Evolutionary conservation across 805 yeast species (phyloP).

Genomic region (Pichia eremophila): DNA sequence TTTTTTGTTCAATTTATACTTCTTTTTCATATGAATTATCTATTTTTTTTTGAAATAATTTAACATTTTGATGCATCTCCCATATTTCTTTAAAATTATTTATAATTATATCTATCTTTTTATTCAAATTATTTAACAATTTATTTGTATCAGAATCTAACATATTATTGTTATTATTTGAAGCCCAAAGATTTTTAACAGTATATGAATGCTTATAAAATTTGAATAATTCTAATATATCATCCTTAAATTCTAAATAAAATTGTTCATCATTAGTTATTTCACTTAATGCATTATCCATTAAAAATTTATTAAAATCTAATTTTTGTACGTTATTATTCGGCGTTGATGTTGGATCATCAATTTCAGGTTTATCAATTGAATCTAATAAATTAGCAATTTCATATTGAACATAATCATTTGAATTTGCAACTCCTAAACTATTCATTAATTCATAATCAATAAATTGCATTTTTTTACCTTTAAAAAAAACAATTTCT

Average conservation of each 20-base stretch:
- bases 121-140: background rate
- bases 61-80: background rate
- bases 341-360: too few species aligned
- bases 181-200: constrained; percentile 5
- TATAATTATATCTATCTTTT: background rate
- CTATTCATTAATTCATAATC: constrained; percentile 9
- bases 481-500: constrained; percentile 8
- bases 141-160: constrained; percentile 5
- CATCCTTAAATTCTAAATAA: background rate
- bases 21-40: constrained; percentile 1
- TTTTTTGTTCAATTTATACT: background rate
- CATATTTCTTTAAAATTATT: background rate
- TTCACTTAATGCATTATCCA: background rate
- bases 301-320: background rate
- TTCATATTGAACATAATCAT: constrained; percentile 3
- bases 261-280: background rate
- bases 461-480: constrained; percentile 6
- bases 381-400: constrained; percentile 1
- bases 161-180: constrained; percentile 1
- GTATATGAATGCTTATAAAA: constrained; percentile 1
- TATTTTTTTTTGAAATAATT: background rate
- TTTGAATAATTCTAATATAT: background rate
- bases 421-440: background rate
- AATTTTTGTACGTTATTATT: background rate
- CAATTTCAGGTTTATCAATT: background rate